These are phyloP conservation scores for Carallia brachiata DNA, from an alignment of 345 rosid genomes.

Conservation along the genomic window DNA sequence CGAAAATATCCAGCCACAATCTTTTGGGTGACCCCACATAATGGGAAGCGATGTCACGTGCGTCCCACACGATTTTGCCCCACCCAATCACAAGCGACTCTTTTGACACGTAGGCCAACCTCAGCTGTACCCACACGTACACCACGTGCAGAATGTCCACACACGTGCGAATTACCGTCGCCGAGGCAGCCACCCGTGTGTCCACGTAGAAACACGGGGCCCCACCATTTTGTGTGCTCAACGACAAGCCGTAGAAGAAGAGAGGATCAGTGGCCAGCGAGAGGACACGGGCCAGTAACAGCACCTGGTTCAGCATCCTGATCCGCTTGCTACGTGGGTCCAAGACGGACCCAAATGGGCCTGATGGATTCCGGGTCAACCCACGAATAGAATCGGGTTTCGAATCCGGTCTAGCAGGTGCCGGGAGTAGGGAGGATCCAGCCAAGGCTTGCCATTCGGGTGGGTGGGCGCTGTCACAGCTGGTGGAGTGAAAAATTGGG, in stretches of 20 bases:
- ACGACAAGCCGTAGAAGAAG: conserved; percentile 44
- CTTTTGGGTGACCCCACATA: conserved; percentile 46
- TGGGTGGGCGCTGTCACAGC: conserved; percentile 30
- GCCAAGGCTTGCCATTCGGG: conserved; percentile 47
- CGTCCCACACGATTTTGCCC: conserved; percentile 70
- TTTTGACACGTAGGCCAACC: conserved; percentile 59
- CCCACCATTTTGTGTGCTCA: conserved; percentile 38
- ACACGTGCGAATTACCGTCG: conserved; percentile 44
- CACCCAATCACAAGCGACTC: conserved; percentile 62
- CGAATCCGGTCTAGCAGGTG: conserved; percentile 1
- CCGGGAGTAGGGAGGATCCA: conserved; percentile 38
- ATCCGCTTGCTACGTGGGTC: conserved; percentile 64
- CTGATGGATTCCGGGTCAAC: neutral
- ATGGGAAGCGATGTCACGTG: conserved; percentile 50
- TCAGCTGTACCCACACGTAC: conserved; percentile 58
- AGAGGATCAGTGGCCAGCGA: conserved; percentile 59
- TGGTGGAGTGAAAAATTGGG: conserved; percentile 48
- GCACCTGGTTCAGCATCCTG: conserved; percentile 44
- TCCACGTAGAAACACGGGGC: conserved; percentile 55
- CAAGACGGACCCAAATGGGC: conserved; percentile 28
- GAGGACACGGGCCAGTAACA: conserved; percentile 50
- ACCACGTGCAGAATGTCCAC: conserved; percentile 45
- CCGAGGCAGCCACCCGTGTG: conserved; percentile 35
- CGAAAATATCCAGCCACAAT: conserved; percentile 61
- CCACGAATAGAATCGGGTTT: neutral